Evolutionary conservation across 2,329 filamentous ascomycete species (phyloP), one percentile per base, ranked within the genome.

Genomic region (Cladosporium sp.): DNA sequence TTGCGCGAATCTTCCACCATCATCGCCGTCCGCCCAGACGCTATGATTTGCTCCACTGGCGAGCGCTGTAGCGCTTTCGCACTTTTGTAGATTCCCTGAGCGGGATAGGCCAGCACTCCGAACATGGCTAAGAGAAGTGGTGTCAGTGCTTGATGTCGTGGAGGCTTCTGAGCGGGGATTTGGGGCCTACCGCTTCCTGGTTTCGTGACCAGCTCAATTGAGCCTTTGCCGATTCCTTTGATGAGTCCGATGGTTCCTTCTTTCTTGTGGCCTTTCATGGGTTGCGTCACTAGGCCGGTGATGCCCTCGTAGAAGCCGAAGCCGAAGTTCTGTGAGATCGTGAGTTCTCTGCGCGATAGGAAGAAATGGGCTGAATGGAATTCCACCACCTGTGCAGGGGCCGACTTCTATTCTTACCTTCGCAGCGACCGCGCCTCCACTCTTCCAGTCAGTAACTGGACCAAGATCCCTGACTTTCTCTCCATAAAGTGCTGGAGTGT

Each of bases 401-500:
- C 15, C 35, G 35, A 36, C 4, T 4, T 6, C 3, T 12, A n/a
- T 3, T 20, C 45, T 32, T 17, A 48, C 45, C 45, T 48, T 48
- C 8, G 36, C 52, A 8, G 28, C 52, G 19, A 47, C 52, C 4
- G 35, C 37, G 7, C 37, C 22, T 10, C 52, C 39, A n/a, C 36
- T 42, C 40, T 55, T 55, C 24, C 37, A 55, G 20, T 55, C 52
- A 12, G 37, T 55, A 7, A 55, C 28, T 13, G 35, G 35, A 32
- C 22, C 39, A 25, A 47, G 17, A 22, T 24, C 15, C n/a, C 20
- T 36, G 17, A 36, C 13, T 7, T 47, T 34, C 12, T 47, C 52
- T 9, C 37, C 37, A 17, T 42, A 55, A 12, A 55, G n/a, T 10
- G 32, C 32, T 19, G 52, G 52, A 13, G 40, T 47, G 19, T 47